Conservation (phyloP, 2,329 filamentous ascomycete genomes). For the Graphiopsis chlorocephala region DNA sequence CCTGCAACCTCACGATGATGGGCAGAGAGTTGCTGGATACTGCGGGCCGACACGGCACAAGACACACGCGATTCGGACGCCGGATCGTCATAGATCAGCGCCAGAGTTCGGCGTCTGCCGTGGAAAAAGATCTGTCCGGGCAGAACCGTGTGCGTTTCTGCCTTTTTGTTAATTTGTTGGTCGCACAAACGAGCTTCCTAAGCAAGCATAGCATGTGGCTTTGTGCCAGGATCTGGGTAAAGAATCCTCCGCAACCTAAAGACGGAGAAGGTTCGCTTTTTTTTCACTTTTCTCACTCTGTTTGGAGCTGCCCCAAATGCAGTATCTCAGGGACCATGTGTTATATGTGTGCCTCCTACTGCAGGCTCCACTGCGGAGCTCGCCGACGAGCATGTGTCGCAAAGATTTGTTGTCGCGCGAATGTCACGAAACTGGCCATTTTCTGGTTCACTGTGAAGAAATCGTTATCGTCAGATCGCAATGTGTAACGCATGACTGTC, state of each 20-base stretch:
- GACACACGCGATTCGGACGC: not conserved
- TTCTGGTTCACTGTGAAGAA: not conserved
- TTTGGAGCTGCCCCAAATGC: not conserved
- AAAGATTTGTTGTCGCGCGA: not conserved
- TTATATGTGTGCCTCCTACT: not conserved
- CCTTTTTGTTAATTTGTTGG: not conserved
- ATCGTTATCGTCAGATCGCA: not conserved
- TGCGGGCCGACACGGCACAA: slow-evolving; percentile 13
- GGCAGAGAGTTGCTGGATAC: slow-evolving; percentile 1
- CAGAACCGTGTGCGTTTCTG: not conserved
- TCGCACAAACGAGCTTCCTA: not conserved
- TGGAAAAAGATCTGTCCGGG: slow-evolving; percentile 9
- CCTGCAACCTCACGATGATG: not conserved
- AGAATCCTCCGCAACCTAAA: not conserved
- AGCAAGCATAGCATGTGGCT: slow-evolving; percentile 1
- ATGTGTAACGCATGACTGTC: not conserved
- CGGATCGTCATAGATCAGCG: slow-evolving; percentile 6
- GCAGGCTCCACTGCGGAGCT: not conserved
- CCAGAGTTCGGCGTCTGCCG: slow-evolving; percentile 4
- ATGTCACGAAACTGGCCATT: not conserved
- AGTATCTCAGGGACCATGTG: not conserved
- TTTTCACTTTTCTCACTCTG: not conserved
- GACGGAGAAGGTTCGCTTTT: not conserved
- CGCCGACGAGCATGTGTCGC: slow-evolving; percentile 3
- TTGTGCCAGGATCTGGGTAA: not conserved